Evolutionary conservation across 768 basidiomycete species (phyloP).

Genomic region (Hericium rajendrae): DNA sequence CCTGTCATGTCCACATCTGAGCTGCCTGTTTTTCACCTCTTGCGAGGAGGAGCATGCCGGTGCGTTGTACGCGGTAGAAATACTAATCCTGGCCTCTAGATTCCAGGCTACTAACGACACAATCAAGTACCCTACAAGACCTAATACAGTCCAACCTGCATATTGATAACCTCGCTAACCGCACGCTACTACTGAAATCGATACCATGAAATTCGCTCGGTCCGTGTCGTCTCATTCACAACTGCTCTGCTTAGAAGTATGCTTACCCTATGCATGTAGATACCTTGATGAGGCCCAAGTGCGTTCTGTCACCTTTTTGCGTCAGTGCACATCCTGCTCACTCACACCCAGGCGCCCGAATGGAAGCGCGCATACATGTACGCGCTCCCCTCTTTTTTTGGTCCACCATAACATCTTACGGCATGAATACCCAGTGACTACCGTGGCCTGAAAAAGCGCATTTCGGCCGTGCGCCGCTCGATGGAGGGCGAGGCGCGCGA

Average conservation of each 20-base stretch:
- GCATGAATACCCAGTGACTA: constrained; percentile 12
- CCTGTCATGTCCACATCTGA: too few species aligned
- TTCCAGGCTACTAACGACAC: too few species aligned
- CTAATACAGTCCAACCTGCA: too few species aligned
- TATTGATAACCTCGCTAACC: too few species aligned
- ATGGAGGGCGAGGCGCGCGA: not conserved
- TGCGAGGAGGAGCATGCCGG: too few species aligned
- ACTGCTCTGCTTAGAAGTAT: not conserved
- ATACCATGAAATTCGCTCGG: constrained; percentile 14
- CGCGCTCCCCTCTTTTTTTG: not conserved
- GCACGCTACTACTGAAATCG: too few species aligned
- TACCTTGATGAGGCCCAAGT: constrained; percentile 13
- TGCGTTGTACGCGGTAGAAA: too few species aligned
- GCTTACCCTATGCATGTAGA: not conserved
- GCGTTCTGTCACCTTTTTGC: not conserved
- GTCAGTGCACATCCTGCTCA: not conserved
- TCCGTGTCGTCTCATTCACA: not conserved
- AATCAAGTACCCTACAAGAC: too few species aligned
- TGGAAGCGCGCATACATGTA: constrained; percentile 16
- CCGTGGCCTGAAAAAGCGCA: constrained; percentile 12
- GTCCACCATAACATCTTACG: not conserved
- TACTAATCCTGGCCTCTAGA: too few species aligned
- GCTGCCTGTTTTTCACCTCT: too few species aligned
- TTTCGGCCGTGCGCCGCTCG: constrained; percentile 2
- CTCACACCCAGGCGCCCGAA: constrained; percentile 8